These are phyloP conservation scores for Fusarium haematococcum DNA, from an alignment of 2,329 filamentous ascomycete species.

Conservation along the genomic window DNA sequence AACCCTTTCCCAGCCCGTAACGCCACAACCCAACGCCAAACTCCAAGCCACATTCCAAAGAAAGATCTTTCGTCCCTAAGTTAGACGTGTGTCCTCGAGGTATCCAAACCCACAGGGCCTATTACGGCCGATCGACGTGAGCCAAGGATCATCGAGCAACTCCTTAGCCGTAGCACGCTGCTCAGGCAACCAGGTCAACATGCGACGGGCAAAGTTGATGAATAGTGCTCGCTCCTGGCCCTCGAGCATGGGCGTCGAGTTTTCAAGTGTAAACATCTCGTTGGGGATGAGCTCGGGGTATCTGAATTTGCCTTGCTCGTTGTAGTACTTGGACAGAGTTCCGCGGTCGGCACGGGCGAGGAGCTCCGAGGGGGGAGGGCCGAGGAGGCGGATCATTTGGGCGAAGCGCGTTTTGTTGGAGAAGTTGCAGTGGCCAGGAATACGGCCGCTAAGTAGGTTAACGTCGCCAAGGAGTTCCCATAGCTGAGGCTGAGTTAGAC, in stretches of 20 bases:
- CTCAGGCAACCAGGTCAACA: conserved; percentile 47
- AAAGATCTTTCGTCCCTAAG: background rate
- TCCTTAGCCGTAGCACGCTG: conserved; percentile 46
- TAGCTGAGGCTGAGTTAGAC: conserved; percentile 28
- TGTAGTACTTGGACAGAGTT: conserved; percentile 34
- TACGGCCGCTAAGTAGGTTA: conserved; percentile 41
- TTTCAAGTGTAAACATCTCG: conserved; percentile 35
- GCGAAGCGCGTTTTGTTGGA: conserved; percentile 43
- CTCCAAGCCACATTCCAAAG: background rate
- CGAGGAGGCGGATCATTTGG: conserved; percentile 47
- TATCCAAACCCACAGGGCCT: conserved; percentile 28
- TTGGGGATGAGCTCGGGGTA: conserved; percentile 35
- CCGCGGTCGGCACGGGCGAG: conserved; percentile 35
- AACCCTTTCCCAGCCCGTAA: background rate
- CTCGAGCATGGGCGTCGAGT: conserved; percentile 35
- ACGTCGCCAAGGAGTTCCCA: conserved; percentile 47
- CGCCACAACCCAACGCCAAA: background rate
- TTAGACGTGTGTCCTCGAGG: conserved; percentile 30
- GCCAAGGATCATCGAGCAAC: conserved; percentile 47
- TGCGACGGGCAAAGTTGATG: conserved; percentile 45
- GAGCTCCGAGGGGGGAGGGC: conserved; percentile 42
- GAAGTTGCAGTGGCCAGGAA: conserved; percentile 31
- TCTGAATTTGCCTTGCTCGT: conserved; percentile 38
- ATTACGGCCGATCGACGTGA: conserved; percentile 25
- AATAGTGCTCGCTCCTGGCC: conserved; percentile 41